Evolutionary conservation across 1,139 yeast species (phyloP), one percentile per base, ranked within the genome.

Genomic region (Sugiyamaella grinbergsii): DNA sequence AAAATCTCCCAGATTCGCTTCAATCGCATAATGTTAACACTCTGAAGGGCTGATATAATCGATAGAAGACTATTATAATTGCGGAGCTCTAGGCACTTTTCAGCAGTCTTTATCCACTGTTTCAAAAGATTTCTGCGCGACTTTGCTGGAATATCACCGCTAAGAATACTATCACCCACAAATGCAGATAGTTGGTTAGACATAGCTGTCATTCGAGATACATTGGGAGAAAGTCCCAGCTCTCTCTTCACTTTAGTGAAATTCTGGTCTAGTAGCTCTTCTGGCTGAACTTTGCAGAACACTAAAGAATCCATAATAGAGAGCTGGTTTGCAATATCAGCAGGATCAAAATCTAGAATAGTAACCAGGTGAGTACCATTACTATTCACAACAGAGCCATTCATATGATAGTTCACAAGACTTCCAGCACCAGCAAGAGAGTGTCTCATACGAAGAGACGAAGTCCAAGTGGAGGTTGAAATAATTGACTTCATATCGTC

Each of bases 21-120:
- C 51, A 91, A 71, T 61, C 97, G 76, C 2, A 90, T 80, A 47
- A 91, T 76, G 44, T 87, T 77, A 61, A 88, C 93, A 40, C 89
- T 83, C 68, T 90, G 96, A 57, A 91, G 75, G 0, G 95, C 80
- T 0, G 94, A 85, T 66, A 90, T 80, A 48, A 91, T 86, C 0
- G 96, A 87, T n/a, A 96, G 93, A 52, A 89, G 72, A 0, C 95
- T 83, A 67, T 91, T 91, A 72, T 84, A 88, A 65, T 90, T 90
- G 54, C 94, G 75, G 62, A 89, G 73, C 60, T 86, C 85, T 49
- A 84, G 74, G 62, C 95, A 83, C n/a, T 91, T 85, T 52, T 86
- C 78, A 0, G 95, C 93, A 40, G 89, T 77, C 62, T 86, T 87
- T 56, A 91, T 73, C 97, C 98, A 91, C 18, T 82, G 80, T 65